Evolutionary conservation across 225 moss, liverwort and hornwort species (phyloP), one percentile per base, ranked within the genome.

Genomic region (Asterella californica): DNA sequence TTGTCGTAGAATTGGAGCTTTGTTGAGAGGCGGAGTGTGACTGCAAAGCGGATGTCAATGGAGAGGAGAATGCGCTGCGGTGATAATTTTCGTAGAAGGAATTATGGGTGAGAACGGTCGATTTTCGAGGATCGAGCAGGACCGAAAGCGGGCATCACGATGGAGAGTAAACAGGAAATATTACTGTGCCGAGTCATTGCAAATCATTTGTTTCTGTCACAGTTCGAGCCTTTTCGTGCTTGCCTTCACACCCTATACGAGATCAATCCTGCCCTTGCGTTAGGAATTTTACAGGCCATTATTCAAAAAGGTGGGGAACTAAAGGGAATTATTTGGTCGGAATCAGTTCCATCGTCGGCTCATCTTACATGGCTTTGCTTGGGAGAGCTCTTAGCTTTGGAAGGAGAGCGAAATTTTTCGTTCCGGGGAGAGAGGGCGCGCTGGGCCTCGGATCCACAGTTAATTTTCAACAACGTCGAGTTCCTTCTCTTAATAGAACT

Each of bases 211-310:
- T 99, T 90, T 59, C 70, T 94, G 52, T 91, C 92, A 63, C 97
- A 99, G 86, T 99, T 94, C 80, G 97, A 99, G 89, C 93, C 88
- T 25, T 90, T 99, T 79, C 94, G 97, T 54, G 97, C 94, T 74
- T 93, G 88, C 54, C 88, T 99, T 77, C 85, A 85, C 80, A 91
- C 91, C 12, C 84, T 99, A 77, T 88, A 88, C 65, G 88, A 82
- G 61, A 84, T 91, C 55, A 93, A 88, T 86, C 91, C 93, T 22
- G 80, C 76, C 30, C 76, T 88, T 77, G 92, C 94, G n/a, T 81
- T 89, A 30, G 88, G 88, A 61, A 87, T 99, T 33, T 85, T 93
- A 55, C 91, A 93, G 84, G 84, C 89, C 27, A 89, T 93, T 72
- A 87, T 99, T 75, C 80, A 86, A 79, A 87, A 88, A 73, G 93